phyloP scores from a whole-genome alignment of 441 rosid genomes.

The Cnidoscolus chayamansa region DNA sequence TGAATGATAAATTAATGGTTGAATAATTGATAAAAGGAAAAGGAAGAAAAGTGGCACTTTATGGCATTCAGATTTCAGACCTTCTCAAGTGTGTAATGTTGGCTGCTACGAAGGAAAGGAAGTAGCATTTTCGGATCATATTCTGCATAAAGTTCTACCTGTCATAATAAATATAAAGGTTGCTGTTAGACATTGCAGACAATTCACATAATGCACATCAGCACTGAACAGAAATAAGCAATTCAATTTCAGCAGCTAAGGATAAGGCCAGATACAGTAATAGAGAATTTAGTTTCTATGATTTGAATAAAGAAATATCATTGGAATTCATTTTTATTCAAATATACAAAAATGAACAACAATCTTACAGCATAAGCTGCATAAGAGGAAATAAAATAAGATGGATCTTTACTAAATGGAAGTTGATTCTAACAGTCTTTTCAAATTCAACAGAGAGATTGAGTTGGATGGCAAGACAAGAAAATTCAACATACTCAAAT shows the following conservation, averaged over 20 bases:
- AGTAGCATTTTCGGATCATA: slow-evolving; percentile 95
- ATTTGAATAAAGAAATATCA: neutral
- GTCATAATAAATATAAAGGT: slow-evolving; percentile 23
- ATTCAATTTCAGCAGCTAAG: neutral
- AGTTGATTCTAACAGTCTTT: neutral
- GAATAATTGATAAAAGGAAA: neutral
- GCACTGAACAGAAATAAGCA: neutral
- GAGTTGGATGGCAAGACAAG: slow-evolving; percentile 1
- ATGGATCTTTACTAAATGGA: neutral
- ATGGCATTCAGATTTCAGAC: slow-evolving; percentile 31
- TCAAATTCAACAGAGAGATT: neutral
- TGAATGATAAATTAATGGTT: slow-evolving; percentile 25
- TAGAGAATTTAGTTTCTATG: neutral
- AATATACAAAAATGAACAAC: neutral
- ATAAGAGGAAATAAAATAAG: neutral
- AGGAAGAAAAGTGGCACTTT: too few relatives aligned
- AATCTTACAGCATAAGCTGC: slow-evolving; percentile 3
- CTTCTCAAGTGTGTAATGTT: slow-evolving; percentile 95
- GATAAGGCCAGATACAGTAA: neutral
- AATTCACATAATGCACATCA: neutral
- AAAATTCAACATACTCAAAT: neutral
- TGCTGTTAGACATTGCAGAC: slow-evolving; percentile 22
- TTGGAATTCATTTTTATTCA: too few relatives aligned
- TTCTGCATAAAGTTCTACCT: slow-evolving; percentile 95
- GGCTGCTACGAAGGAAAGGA: slow-evolving; percentile 97